Evolutionary conservation across 441 rosid species (phyloP).

Genomic region (Eruca vesicaria): DNA sequence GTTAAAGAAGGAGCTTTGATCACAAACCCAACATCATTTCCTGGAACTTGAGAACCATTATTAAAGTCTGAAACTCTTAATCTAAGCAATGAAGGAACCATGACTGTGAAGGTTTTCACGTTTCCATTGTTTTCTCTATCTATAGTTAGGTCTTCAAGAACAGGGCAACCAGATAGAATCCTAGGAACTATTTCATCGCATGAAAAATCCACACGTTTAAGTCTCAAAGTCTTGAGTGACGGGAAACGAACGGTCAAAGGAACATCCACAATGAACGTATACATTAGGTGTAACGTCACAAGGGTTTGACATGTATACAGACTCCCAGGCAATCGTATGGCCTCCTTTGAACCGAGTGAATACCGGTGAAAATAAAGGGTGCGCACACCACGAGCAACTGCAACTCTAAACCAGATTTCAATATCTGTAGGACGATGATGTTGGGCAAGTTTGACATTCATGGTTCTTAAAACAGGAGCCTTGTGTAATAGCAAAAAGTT

Average conservation of each 20-base stretch:
- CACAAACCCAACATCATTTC: not conserved
- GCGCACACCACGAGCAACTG: not conserved
- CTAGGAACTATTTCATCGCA: not conserved
- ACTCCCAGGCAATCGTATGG: not conserved
- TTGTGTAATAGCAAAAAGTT: not conserved
- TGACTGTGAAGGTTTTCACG: not conserved
- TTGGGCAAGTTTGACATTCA: not conserved
- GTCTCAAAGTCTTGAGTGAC: not conserved
- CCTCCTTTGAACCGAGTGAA: not conserved
- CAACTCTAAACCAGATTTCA: not conserved
- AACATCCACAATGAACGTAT: not conserved
- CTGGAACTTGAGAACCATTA: not conserved
- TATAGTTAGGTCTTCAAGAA: not conserved
- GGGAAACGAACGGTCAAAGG: slow-evolving; percentile 5
- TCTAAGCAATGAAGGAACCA: not conserved
- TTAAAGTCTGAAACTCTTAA: not conserved
- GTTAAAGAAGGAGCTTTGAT: not conserved
- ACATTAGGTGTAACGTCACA: not conserved
- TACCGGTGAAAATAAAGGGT: not conserved
- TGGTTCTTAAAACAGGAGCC: not conserved
- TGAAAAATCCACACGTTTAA: not conserved
- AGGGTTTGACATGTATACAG: not conserved
- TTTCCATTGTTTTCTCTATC: not conserved
- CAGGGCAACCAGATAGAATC: slow-evolving; percentile 10
- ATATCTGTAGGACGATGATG: not conserved